These are phyloP conservation scores for Phycomyces nitens DNA, from an alignment of 192 early-diverging fungal genomes.

Conservation along the genomic window DNA sequence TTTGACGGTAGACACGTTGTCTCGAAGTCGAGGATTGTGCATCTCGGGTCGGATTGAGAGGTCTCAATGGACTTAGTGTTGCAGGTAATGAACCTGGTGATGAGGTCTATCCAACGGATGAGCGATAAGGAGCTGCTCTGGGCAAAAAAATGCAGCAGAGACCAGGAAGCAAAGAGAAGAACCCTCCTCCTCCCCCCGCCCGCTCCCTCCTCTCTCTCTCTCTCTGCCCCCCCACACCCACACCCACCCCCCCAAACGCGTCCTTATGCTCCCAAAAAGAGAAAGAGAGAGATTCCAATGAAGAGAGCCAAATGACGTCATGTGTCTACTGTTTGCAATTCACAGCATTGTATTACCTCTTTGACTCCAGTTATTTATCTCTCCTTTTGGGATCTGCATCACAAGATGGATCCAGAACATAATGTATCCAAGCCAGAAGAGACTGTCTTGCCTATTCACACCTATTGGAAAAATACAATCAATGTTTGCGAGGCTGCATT, in stretches of 20 bases:
- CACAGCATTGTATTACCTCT: not conserved
- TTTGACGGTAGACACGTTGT: slow-evolving; percentile 12
- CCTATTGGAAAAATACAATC: slow-evolving; percentile 8
- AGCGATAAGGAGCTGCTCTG: not conserved
- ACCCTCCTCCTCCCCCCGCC: not conserved
- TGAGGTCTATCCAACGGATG: not conserved
- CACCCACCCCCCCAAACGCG: too few species aligned
- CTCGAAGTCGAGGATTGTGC: slow-evolving; percentile 5
- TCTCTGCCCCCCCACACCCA: too few species aligned
- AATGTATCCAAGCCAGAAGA: too few species aligned
- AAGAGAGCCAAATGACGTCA: not conserved
- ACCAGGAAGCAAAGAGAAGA: not conserved
- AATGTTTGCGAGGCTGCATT: slow-evolving; percentile 5
- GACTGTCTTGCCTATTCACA: not conserved
- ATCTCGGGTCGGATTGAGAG: not conserved
- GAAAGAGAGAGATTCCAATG: not conserved
- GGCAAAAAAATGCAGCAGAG: not conserved
- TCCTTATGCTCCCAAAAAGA: not conserved
- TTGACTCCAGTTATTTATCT: not conserved
- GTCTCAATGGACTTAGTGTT: not conserved
- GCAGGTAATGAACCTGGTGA: not conserved
- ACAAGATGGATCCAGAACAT: too few species aligned
- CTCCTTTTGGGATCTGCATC: not conserved
- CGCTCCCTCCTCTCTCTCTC: too few species aligned
- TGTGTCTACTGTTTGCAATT: not conserved